Evolutionary conservation across 2,329 filamentous ascomycete species (phyloP).

Genomic region (Gnomoniopsis sp.): DNA sequence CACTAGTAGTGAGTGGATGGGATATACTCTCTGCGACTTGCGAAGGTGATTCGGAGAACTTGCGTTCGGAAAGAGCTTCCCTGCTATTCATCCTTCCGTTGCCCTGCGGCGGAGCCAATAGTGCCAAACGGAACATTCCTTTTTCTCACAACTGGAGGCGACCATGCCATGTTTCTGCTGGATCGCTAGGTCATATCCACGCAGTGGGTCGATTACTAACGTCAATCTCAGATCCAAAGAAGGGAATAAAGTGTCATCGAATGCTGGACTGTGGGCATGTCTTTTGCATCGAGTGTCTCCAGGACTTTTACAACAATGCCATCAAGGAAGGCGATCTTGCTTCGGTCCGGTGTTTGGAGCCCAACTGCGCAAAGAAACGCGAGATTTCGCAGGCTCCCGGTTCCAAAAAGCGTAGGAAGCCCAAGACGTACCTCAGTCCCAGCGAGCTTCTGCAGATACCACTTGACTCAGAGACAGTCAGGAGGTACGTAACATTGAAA

Average conservation of each 20-base stretch:
- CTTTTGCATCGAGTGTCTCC: constrained; percentile 83
- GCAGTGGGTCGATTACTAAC: constrained; percentile 20
- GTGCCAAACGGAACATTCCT: too few relatives aligned
- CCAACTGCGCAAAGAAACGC: constrained; percentile 70
- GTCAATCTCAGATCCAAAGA: constrained; percentile 69
- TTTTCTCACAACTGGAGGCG: too few relatives aligned
- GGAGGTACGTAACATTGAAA: constrained; percentile 84
- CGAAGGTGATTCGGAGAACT: too few relatives aligned
- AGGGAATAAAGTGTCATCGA: constrained; percentile 75
- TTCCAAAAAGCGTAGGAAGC: constrained; percentile 50
- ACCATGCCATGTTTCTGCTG: background rate
- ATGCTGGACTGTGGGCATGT: constrained; percentile 85
- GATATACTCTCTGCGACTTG: too few relatives aligned
- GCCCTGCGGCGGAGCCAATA: too few relatives aligned
- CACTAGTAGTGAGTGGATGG: too few relatives aligned
- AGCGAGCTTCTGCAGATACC: constrained; percentile 80
- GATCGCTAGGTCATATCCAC: background rate
- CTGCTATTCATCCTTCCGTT: too few relatives aligned
- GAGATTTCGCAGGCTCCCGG: constrained; percentile 29
- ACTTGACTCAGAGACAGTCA: constrained; percentile 66
- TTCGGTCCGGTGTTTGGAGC: constrained; percentile 75
- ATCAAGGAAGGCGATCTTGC: constrained; percentile 82
- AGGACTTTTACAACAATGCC: constrained; percentile 84
- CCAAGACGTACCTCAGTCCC: constrained; percentile 69
- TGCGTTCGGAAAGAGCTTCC: too few relatives aligned